Evolutionary conservation across 129 eudicot species (phyloP), one percentile per base, ranked within the genome.

Genomic region (Helianthus tuberosus): DNA sequence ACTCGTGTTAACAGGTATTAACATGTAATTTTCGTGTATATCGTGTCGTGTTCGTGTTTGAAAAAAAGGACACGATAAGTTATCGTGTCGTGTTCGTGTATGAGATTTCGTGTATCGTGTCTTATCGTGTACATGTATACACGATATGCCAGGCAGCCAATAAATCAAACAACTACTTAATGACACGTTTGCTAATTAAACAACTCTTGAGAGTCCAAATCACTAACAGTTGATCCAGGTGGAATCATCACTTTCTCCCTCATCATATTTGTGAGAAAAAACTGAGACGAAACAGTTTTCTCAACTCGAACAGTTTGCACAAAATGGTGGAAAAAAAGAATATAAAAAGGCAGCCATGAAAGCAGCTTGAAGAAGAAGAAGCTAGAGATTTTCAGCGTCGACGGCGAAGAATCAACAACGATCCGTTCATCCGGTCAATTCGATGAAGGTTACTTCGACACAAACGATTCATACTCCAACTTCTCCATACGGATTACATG

Each of bases 151-250:
- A n/a, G n/a, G 23, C 23, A 20, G 0, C 0, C 23, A 20, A 20
- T 20, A 20, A 20, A 20, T 20, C 23, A 20, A 20, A 20, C 23
- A 20, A 51, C 84, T 81, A 8, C 74, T 77, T 48, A 73, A 66
- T 7, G 89, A 82, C 39, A 90, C 75, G 25, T 66, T 66, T 35
- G 81, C 81, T 32, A 93, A 51, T 67, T 58, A 67, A 59, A 68
- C 77, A 90, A 84, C 69, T 93, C 98, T 3, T 15, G 66, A 60
- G 97, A 93, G 72, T 84, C 96, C 98, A 97, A 93, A 73, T 90
- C 93, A 74, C 77, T 81, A 15, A 79, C 82, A 52, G 77, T 43
- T 63, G 79, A 71, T 66, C 83, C 84, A 2, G 75, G 69, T 16
- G 88, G 72, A 41, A 85, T 79, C 54, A 72, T 43, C 48, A 75